Evolutionary conservation across 495 filamentous ascomycete species (phyloP), one percentile per base, ranked within the genome.

Genomic region (Trypethelium eluteriae): DNA sequence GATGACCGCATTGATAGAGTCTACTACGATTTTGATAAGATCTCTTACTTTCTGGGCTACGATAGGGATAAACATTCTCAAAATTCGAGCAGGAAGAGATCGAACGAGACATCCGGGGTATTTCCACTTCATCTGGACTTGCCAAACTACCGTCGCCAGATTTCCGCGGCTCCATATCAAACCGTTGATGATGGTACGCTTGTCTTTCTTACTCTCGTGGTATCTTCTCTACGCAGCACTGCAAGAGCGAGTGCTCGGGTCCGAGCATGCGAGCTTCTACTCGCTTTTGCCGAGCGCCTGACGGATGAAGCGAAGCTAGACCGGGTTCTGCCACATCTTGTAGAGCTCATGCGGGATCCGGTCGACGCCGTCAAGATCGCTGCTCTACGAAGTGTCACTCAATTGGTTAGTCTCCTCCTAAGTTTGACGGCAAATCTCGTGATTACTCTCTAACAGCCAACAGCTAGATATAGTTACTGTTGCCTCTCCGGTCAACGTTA

Each of bases 301-400:
- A 94, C 94, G 0, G 95, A 99, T 74, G 95, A 99, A 72, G 93
- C 93, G 11, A 99, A 98, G 73, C 81, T 99, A 64, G 95, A 99
- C 76, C 87, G 95, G 47, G 87, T 97, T 36, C 81, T 99, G 39
- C 95, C 95, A 7, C 96, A 97, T 70, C 77, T 97, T 34, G 88
- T 96, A 75, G 80, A 85, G 36, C 74, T 97, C 38, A 77, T 98
- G 25, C 87, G 86, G 69, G 95, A 99, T 75, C 83, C 87, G 63
- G 84, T 85, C 12, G 90, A 96, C 69, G 80, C 88, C 62, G 93
- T 98, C 35, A 90, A 89, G 67, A 83, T 95, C 35, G 86, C 91
- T 38, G 92, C 93, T 16, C 82, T 98, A 53, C 85, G 93, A 50
- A 87, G 90, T 7, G 80, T 98, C 70, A 90, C 93, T 2, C 93